Base-by-base conservation (phyloP, 192 early-diverging fungal species). In the Entomortierella chlamydospora region DNA sequence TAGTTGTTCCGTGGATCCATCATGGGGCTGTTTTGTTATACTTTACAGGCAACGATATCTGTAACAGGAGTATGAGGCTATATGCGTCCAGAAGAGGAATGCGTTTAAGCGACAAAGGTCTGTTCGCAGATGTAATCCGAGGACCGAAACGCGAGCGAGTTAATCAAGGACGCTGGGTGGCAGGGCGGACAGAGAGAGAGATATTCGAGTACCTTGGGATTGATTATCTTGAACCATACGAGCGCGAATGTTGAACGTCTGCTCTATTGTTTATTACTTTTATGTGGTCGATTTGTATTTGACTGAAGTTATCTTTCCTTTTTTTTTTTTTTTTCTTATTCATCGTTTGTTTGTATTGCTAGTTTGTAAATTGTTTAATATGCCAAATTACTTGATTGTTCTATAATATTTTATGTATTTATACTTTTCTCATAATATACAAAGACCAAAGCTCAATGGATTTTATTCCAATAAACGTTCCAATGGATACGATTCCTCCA, bases 31-130 rank as follows among this genome's bases (percentile, higher is more conserved):
- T 68, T 3, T 17, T 83, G 20, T 20, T 81, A 0, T 71, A 71
- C 26, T 83, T 81, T 20, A 82, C 77, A 0, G 82, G 83, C 7
- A 84, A 83, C 4, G 83, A 84, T 25, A 84, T 84, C 20, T 84
- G 81, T 37, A 84, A 84, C 55, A 62, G 83, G 17, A 72, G 68
- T 39, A 66, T 84, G 73, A 60, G 83, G 6, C 39, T 84, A 22
- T 61, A 84, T 45, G 83, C 83, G 50, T 28, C 59, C 13, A 82
- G 80, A 25, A 64, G 67, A 8, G 81, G 81, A 2, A 72, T 82
- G 79, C 68, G 64, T 12, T 52, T 84, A 31, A 80, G 60, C 22
- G 80, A 84, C 37, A 72, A 78, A n/a, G 83, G 83, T 0, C 52
- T 84, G 37, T 82, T 82, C 59, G 71, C 22, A 18, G 67, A 72